phyloP scores from a whole-genome alignment of 23 red algal species.

The Cyanidioschyzon merolae region DNA sequence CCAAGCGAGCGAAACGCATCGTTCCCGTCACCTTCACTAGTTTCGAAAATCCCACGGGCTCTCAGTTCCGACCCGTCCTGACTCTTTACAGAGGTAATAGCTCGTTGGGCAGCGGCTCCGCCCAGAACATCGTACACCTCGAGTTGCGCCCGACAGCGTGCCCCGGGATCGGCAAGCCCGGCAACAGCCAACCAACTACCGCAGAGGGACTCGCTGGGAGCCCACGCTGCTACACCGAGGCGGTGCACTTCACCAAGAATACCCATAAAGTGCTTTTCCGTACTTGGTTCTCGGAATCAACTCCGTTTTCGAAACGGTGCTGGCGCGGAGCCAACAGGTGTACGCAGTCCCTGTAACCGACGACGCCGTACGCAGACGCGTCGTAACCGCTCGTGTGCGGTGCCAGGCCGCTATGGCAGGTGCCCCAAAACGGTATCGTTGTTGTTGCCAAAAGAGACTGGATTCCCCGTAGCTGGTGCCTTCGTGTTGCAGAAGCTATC shows the following conservation, averaged over 20 bases:
- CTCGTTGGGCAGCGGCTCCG: background rate
- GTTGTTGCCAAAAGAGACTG: no score
- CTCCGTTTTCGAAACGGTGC: no score
- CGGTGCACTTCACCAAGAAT: slow-evolving; percentile 52
- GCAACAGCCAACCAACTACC: slow-evolving; percentile 35
- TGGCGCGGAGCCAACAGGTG: no score
- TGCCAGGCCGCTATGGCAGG: no score
- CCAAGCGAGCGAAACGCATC: background rate
- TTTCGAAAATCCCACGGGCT: background rate
- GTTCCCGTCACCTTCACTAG: background rate
- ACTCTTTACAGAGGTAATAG: background rate
- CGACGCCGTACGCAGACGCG: no score
- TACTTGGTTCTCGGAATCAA: no score
- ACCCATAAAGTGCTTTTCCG: no score
- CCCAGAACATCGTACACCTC: slow-evolving; percentile 34
- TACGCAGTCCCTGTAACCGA: no score
- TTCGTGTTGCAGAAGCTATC: no score
- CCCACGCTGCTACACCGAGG: slow-evolving; percentile 53
- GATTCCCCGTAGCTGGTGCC: no score
- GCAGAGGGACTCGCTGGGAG: slow-evolving; percentile 33
- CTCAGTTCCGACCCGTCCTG: background rate
- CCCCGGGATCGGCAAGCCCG: slow-evolving; percentile 25
- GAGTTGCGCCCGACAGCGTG: slow-evolving; percentile 34
- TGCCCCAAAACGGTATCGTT: no score
- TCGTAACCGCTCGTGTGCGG: no score